Evolutionary conservation across 78 protist genomes (phyloP).

Genomic region (Dictyostelium citrinum): DNA sequence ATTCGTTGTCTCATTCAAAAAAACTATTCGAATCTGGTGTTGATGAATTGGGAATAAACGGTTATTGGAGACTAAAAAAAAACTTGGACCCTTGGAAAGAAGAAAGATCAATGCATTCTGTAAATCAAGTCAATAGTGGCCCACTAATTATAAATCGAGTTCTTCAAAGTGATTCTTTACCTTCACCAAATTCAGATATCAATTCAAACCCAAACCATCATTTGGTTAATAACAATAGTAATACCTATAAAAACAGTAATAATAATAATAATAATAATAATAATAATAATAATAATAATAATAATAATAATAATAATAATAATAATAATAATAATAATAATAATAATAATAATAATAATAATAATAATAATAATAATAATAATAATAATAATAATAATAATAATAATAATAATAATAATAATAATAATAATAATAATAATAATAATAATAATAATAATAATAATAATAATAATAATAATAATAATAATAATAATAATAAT

Average conservation of each 20-base stretch:
- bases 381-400: background rate
- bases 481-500: background rate
- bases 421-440: too few species aligned
- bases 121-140: background rate
- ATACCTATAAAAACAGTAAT: background rate
- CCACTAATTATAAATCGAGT: background rate
- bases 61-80: slow-evolving; percentile 13
- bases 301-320: background rate
- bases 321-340: background rate
- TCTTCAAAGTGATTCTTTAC: background rate
- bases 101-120: slow-evolving; percentile 2
- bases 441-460: background rate
- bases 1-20: slow-evolving; percentile 1
- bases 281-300: background rate
- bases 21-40: background rate
- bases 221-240: background rate
- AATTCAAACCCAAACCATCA: too few species aligned
- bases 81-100: background rate
- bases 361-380: background rate
- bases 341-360: background rate
- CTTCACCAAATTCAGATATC: background rate
- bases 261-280: background rate
- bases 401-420: too few species aligned
- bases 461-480: background rate
- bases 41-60: background rate